Base-by-base conservation (phyloP, 2,329 filamentous ascomycete species). In the Tolypocladium endophyticum region DNA sequence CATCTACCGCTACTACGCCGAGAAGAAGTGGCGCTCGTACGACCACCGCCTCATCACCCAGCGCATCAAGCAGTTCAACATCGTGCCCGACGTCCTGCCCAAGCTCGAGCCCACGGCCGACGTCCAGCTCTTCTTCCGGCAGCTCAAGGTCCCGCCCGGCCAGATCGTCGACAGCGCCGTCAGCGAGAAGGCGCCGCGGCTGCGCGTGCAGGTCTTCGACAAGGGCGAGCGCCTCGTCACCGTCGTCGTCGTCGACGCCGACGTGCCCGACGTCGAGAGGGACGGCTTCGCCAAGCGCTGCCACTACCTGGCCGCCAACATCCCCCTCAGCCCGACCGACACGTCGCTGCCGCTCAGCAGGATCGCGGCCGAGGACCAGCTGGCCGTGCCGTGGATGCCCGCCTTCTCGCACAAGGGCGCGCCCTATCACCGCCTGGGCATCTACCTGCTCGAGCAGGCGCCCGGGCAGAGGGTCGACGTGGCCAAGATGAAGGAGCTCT, bases 1-100 rank as follows among this genome's bases (percentile, higher is more conserved):
- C 63, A 92, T 99, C 71, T 99, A 99, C 79, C 89, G 93, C 64
- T 84, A 89, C 74, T 87, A 97, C 57, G 90, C 93, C 62, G 84
- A 96, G 70, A 79, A 82, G 67, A 92, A 95, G 78, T 99, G 94
- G 94, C 86, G 87, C 66, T 81, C 85, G 64, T 92, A 94, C 77
- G 87, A 91, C 71, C 85, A 88, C 67, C 85, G 86, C 67, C 77
- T 97, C 63, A 83, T 95, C 64, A 80, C 86, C 63, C 94, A 99
- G 79, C 88, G 94, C 70, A 88, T 97, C 69, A 79, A 83, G 56
- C 91, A 96, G 72, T 88, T 97, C 80, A 82, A 87, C 68, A 86
- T 99, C 60, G 83, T 96, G 8, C 94, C 94, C 18, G 94, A 99
- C 73, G 79, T 97, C 30, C 81, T 97, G 4, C 87, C 92, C 58